Percentiles rank a stretch among this genome's conserved stretches.
These are phyloP conservation scores for Umbilicus rupestris DNA, from an alignment of 164 flowering plant genomes.

Conservation along the genomic window DNA sequence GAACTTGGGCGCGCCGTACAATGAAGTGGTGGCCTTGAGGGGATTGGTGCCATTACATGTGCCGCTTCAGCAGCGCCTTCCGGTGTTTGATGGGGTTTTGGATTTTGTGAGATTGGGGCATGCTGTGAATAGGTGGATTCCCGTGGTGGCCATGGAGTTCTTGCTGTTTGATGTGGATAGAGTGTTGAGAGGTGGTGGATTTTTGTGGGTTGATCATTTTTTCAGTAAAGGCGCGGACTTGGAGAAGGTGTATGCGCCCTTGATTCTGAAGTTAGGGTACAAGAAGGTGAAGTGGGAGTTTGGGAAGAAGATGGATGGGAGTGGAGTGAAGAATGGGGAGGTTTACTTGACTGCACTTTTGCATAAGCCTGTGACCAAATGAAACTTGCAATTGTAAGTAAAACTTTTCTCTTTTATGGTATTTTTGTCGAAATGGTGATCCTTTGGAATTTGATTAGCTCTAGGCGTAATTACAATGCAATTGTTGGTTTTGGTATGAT, in stretches of 20 bases:
- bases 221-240: slow-evolving; percentile 67
- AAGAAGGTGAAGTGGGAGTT: slow-evolving; percentile 86
- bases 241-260: slow-evolving; percentile 53
- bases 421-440: background rate
- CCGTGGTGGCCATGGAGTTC: slow-evolving; percentile 54
- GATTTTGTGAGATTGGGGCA: slow-evolving; percentile 80
- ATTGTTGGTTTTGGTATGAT: background rate
- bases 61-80: slow-evolving; percentile 89
- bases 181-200: slow-evolving; percentile 83
- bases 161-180: slow-evolving; percentile 77
- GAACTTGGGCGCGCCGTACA: slow-evolving; percentile 67
- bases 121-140: slow-evolving; percentile 94
- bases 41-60: slow-evolving; percentile 74
- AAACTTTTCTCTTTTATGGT: background rate
- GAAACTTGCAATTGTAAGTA: slow-evolving; percentile 13
- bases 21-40: slow-evolving; percentile 62
- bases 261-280: slow-evolving; percentile 77
- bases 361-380: slow-evolving; percentile 61
- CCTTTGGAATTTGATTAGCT: background rate
- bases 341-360: slow-evolving; percentile 81
- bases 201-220: slow-evolving; percentile 77
- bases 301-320: slow-evolving; percentile 51
- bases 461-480: background rate
- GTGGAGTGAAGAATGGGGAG: slow-evolving; percentile 70
- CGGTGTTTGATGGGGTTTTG: slow-evolving; percentile 69